Conservation (phyloP, 805 yeast genomes). For the Geotrichum ghanense region DNA sequence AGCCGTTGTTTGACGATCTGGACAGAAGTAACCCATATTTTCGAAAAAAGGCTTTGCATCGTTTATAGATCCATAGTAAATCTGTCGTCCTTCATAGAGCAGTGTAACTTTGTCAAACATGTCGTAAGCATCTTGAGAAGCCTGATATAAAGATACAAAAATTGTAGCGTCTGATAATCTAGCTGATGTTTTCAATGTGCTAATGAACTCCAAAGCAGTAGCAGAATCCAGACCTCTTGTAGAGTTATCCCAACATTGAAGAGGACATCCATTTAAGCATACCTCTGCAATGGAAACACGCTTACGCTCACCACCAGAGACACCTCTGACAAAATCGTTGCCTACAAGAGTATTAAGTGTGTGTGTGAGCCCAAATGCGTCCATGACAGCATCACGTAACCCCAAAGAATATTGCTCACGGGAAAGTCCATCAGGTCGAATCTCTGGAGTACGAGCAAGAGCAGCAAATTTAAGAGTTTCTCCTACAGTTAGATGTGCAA, state of each 20-base stretch:
- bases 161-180: slow-evolving; percentile 46
- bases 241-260: slow-evolving; percentile 58
- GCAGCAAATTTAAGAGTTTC: slow-evolving; percentile 57
- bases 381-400: slow-evolving; percentile 41
- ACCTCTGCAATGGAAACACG: slow-evolving; percentile 63
- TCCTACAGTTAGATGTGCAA: slow-evolving; percentile 57
- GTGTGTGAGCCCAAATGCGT: slow-evolving; percentile 38
- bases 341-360: slow-evolving; percentile 56
- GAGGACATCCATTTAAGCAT: slow-evolving; percentile 30
- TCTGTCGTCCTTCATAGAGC: slow-evolving; percentile 49
- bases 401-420: slow-evolving; percentile 45
- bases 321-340: slow-evolving; percentile 55
- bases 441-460: slow-evolving; percentile 47
- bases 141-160: slow-evolving; percentile 56
- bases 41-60: slow-evolving; percentile 38
- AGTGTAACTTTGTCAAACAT: slow-evolving; percentile 52
- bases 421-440: slow-evolving; percentile 47
- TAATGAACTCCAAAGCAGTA: slow-evolving; percentile 54
- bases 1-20: slow-evolving; percentile 48
- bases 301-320: slow-evolving; percentile 64
- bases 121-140: slow-evolving; percentile 52
- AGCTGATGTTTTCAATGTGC: slow-evolving; percentile 49
- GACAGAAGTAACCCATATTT: slow-evolving; percentile 46
- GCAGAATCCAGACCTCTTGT: slow-evolving; percentile 64
- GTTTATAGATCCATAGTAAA: slow-evolving; percentile 41